A percentile compares a stretch with the other conserved stretches of the same genome.
Evolutionary conservation across 768 basidiomycete species (phyloP).

Genomic region (Podaxis rugospora): DNA sequence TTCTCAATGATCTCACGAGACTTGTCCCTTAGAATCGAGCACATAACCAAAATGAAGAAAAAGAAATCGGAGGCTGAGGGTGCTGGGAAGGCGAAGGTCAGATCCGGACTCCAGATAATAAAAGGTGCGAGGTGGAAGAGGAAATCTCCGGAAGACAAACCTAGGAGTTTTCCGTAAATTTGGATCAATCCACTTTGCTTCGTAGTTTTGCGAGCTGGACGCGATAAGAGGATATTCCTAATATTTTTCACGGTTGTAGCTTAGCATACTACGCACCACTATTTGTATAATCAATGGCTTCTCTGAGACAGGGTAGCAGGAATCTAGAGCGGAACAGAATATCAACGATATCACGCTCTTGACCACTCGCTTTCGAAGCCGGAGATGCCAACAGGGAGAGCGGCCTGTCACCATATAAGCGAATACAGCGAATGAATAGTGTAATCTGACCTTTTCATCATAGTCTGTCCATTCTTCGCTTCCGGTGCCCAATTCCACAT

Average conservation of each 20-base stretch:
- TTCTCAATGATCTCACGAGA: neutral
- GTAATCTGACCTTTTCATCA: slow-evolving; percentile 73
- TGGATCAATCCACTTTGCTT: neutral
- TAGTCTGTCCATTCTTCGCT: slow-evolving; percentile 84
- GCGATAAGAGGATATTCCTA: neutral
- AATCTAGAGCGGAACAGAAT: neutral
- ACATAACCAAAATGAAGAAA: slow-evolving; percentile 40
- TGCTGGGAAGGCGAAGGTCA: slow-evolving; percentile 28
- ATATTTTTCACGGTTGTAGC: neutral
- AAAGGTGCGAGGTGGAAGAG: slow-evolving; percentile 26
- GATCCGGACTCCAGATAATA: slow-evolving; percentile 17
- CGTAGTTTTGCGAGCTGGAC: too few species aligned
- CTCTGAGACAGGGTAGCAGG: too few species aligned
- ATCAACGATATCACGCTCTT: slow-evolving; percentile 40
- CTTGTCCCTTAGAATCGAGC: slow-evolving; percentile 36
- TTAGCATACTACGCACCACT: neutral
- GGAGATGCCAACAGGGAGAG: slow-evolving; percentile 67
- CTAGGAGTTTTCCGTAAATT: neutral
- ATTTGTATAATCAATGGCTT: too few species aligned
- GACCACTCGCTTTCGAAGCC: slow-evolving; percentile 62
- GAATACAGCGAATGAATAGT: neutral
- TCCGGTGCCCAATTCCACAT: slow-evolving; percentile 49
- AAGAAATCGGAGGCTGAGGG: slow-evolving; percentile 25
- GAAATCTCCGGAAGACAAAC: slow-evolving; percentile 23
- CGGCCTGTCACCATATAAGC: slow-evolving; percentile 34